phyloP scores from a whole-genome alignment of 108 stramenopile genomes.

The Fistulifera pelliculosa region DNA sequence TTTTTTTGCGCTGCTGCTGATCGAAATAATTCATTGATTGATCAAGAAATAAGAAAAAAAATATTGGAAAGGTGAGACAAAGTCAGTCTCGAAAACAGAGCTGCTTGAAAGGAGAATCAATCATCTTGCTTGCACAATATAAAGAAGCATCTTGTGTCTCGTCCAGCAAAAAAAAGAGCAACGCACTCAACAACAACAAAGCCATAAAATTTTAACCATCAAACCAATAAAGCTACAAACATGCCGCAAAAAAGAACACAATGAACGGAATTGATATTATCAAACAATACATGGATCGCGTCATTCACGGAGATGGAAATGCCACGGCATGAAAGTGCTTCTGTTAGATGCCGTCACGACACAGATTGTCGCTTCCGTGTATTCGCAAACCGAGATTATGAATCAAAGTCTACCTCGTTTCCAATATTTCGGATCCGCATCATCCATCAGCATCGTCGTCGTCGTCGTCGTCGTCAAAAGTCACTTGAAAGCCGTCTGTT shows the following conservation, averaged over 20 bases:
- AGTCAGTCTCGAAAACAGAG: too few relatives aligned
- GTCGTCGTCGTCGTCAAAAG: slow-evolving; percentile 1
- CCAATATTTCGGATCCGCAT: slow-evolving; percentile 59
- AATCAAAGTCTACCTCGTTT: slow-evolving; percentile 78
- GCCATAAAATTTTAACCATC: too few relatives aligned
- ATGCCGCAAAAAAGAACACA: background rate
- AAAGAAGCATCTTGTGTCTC: too few relatives aligned
- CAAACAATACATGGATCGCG: slow-evolving; percentile 83
- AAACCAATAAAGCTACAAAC: background rate
- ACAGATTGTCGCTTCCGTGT: slow-evolving; percentile 81
- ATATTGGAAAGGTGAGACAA: too few relatives aligned
- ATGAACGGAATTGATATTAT: slow-evolving; percentile 77
- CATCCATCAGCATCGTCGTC: slow-evolving; percentile 6
- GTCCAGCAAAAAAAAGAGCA: too few relatives aligned
- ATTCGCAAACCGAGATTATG: slow-evolving; percentile 86
- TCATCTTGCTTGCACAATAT: too few relatives aligned
- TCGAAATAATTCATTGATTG: too few relatives aligned
- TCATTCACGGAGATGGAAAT: slow-evolving; percentile 60
- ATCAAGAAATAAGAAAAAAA: too few relatives aligned
- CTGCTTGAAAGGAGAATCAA: too few relatives aligned
- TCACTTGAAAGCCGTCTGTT: slow-evolving; percentile 92
- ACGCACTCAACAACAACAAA: too few relatives aligned
- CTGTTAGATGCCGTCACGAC: slow-evolving; percentile 89
- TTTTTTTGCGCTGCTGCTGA: too few relatives aligned
- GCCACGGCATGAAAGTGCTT: slow-evolving; percentile 83